Evolutionary conservation across 2,329 filamentous ascomycete genomes (phyloP).

Genomic region (Fusarium protoensiforme): DNA sequence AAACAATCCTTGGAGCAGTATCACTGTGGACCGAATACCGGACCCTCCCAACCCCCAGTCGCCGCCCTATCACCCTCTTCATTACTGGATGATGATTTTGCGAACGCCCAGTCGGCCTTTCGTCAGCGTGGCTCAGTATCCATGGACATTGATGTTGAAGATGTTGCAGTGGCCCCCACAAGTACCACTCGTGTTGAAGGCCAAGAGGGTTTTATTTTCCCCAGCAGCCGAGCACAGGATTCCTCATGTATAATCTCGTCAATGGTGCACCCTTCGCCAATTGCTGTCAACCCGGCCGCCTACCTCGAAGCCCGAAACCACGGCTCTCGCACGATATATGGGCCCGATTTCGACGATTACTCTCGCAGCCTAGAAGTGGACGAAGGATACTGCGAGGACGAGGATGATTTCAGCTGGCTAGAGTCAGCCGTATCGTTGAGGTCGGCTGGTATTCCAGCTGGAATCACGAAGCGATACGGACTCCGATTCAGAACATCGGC

Average conservation of each 20-base stretch:
- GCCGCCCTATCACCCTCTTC: conserved; percentile 31
- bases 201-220: background rate
- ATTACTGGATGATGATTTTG: conserved; percentile 25
- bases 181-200: background rate
- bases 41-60: background rate
- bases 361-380: conserved; percentile 40
- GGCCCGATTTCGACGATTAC: conserved; percentile 1
- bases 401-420: conserved; percentile 43
- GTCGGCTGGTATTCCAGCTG: conserved; percentile 13
- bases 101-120: conserved; percentile 4
- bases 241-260: background rate
- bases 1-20: conserved; percentile 35
- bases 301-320: conserved; percentile 1
- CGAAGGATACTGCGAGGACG: conserved; percentile 43
- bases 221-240: background rate
- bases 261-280: background rate
- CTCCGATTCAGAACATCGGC: conserved; percentile 37
- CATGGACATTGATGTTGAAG: conserved; percentile 32
- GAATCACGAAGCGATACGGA: conserved; percentile 36
- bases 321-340: conserved; percentile 1
- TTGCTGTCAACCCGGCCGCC: conserved; percentile 2
- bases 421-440: conserved; percentile 22
- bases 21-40: background rate
- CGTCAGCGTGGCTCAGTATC: background rate
- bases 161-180: background rate